Evolutionary conservation across 495 filamentous ascomycete genomes (phyloP).

Genomic region (Recurvomyces mirabilis): DNA sequence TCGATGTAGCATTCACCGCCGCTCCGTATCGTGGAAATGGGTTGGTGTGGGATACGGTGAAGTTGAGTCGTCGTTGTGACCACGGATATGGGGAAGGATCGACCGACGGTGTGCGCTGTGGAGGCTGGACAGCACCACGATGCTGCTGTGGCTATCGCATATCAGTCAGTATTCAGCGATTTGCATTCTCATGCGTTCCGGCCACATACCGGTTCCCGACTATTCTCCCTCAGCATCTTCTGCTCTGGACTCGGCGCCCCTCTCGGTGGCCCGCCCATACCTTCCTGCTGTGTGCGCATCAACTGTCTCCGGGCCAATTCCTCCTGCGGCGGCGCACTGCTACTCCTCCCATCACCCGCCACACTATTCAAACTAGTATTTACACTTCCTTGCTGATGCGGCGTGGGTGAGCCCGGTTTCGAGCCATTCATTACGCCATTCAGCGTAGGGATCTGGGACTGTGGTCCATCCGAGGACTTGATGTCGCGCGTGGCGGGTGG

Average conservation of each 20-base stretch:
- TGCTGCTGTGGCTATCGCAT: neutral
- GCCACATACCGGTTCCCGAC: neutral
- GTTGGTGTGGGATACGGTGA: constrained; percentile 67
- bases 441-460: constrained; percentile 27
- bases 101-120: constrained; percentile 24
- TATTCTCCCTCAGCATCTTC: constrained; percentile 27
- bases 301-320: neutral
- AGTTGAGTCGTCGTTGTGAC: constrained; percentile 81
- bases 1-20: constrained; percentile 81
- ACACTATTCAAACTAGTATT: constrained; percentile 51
- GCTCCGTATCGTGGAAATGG: constrained; percentile 97
- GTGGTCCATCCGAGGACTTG: constrained; percentile 27
- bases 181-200: too few relatives aligned
- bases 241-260: constrained; percentile 40
- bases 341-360: constrained; percentile 2
- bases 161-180: neutral
- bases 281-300: neutral
- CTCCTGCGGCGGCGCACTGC: constrained; percentile 5
- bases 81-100: constrained; percentile 76
- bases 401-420: constrained; percentile 41
- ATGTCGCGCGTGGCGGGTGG: constrained; percentile 45
- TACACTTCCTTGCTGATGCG: constrained; percentile 39
- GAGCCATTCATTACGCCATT: constrained; percentile 23
- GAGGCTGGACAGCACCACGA: neutral
- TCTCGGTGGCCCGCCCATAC: constrained; percentile 5